Base-by-base conservation (phyloP, 345 rosid genomes). In the Aethionema arabicum region DNA sequence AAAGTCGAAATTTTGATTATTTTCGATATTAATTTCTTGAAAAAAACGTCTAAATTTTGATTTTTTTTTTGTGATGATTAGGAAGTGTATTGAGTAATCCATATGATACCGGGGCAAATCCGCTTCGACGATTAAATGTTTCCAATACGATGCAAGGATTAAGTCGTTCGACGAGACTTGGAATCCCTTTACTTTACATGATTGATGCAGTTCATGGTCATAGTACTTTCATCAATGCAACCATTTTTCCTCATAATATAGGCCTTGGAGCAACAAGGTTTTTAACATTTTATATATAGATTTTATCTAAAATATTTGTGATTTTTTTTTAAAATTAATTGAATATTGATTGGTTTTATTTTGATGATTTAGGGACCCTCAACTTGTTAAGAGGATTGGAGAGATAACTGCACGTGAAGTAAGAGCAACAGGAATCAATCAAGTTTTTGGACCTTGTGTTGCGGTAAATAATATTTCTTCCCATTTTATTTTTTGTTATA, bases 391-490 rank as follows among this genome's bases (percentile, higher is more conserved):
- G 79, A 85, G 54, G 67, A 90, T 93, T 62, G 97, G 99, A 62
- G 90, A 82, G 12, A 91, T 95, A 40, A 93, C 97, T 8, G 99
- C 99, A 4, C 85, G 81, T 8, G 97, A 93, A 87, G 85, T 80
- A 9, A 74, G 86, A 64, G 97, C 97, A 1, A 90, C 97, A 0
- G 96, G 96, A 52, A 83, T 93, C 55, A 82, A 76, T 14, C 90
- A 84, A 46, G 80, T 50, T 47, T 93, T 93, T 44, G 96, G 97
- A 5, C 99, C 99, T 52, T 90, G 92, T 70, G 81, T 90, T 8
- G 96, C 97, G 70, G 99, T 93, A 82, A 45, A 3, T 51, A 8
- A 42, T 7, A 47, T 7, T 1, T 4, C 2, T 47, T n/a, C 6
- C 5, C 2, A n/a, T n/a, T n/a, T 13, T 47, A 0, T 27, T 9